Evolutionary conservation across 495 filamentous ascomycete genomes (phyloP), one percentile per base, ranked within the genome.

Genomic region (Xylaria venustula): DNA sequence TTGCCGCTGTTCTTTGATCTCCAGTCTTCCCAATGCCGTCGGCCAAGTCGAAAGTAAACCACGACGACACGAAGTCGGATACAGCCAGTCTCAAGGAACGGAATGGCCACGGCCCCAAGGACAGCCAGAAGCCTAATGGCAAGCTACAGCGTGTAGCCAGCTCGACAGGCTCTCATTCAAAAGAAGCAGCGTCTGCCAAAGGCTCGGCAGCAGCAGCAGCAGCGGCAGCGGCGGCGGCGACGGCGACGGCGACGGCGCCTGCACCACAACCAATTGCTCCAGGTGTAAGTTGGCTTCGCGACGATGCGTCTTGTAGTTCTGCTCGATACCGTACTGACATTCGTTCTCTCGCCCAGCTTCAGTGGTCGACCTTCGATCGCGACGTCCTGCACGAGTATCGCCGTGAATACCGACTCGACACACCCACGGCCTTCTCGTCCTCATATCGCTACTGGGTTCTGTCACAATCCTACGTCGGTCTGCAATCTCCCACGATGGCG

Each of bases 381-480:
- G 79, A 84, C 19, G 79, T 91, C 64, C 85, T 96, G 59, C 88
- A 93, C 73, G 82, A 84, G 69, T 96, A 96, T 79, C 87, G 90
- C 60, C 85, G 89, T 67, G 83, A 87, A 60, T 88, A 93, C 77
- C 85, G 85, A 64, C 81, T 96, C 64, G 79, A 83, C 64, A 88
- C 87, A 1, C 87, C 90, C 23, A 78, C 81, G 25, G 81, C 90
- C 63, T 93, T 88, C 79, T 79, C 83, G 60, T 88, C 80, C 59
- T 82, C 88, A 36, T 87, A 88, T 72, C 87, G 88, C 72, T 86
- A 88, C 65, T 81, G 87, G 66, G 76, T 91, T 22, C 83, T 95
- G 59, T 86, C 87, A 4, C 84, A 83, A 61, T 78, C 83, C 3
- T 85, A 90, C 48, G 82, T 94, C 64, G 91, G 91, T 22, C 75